Evolutionary conservation across 164 flowering plant species (phyloP).

Genomic region (Litsea cubeba): DNA sequence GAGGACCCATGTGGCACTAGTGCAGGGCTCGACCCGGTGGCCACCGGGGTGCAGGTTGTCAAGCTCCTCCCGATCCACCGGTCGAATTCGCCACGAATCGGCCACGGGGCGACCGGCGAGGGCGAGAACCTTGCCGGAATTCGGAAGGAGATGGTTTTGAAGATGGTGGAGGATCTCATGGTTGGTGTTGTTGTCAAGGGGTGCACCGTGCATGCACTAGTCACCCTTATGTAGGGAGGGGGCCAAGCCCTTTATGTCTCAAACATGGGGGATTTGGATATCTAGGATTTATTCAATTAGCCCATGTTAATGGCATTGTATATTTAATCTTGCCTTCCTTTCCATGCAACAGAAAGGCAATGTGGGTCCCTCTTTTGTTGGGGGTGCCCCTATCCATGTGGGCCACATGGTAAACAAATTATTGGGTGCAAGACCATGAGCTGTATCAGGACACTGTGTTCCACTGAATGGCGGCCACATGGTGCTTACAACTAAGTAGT

Average conservation of each 20-base stretch:
- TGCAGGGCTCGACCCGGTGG: background rate
- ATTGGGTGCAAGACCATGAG: constrained; percentile 6
- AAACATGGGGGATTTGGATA: background rate
- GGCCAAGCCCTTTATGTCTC: background rate
- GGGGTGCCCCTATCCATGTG: background rate
- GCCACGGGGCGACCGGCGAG: constrained; percentile 26
- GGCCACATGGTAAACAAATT: constrained; percentile 2
- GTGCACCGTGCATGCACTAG: background rate
- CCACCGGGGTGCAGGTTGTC: background rate
- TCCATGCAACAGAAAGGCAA: background rate
- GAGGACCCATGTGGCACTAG: constrained; percentile 13
- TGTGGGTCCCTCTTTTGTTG: constrained; percentile 3
- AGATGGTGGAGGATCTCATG: constrained; percentile 17
- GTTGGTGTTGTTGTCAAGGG: background rate
- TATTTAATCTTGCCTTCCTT: background rate
- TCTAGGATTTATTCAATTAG: background rate
- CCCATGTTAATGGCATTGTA: background rate
- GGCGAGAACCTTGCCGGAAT: constrained; percentile 9
- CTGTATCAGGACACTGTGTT: constrained; percentile 13
- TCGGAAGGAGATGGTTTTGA: constrained; percentile 16
- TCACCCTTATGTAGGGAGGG: background rate
- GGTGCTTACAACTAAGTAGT: background rate
- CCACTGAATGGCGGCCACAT: constrained; percentile 10
- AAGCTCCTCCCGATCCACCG: constrained; percentile 15
- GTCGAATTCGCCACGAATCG: constrained; percentile 15